Evolutionary conservation across 306 rosid species (phyloP).

Genomic region (Trifolium dubium): DNA sequence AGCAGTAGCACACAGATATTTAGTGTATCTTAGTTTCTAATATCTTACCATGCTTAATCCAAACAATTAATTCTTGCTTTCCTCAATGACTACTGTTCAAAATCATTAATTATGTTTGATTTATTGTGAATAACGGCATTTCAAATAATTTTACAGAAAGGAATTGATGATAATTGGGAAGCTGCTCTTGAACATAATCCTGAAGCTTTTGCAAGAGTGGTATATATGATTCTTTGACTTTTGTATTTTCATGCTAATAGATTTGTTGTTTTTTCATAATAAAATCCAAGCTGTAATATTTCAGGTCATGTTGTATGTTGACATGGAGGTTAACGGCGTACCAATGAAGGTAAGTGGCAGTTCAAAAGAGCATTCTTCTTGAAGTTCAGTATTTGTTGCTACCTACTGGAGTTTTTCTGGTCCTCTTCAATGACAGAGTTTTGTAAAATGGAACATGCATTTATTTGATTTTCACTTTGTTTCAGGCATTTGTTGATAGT

Average conservation of each 20-base stretch:
- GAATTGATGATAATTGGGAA: constrained; percentile 98
- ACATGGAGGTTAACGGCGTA: constrained; percentile 97
- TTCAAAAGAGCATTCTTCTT: constrained; percentile 33
- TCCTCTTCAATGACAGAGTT: constrained; percentile 1
- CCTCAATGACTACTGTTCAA: neutral
- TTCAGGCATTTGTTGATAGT: constrained; percentile 98
- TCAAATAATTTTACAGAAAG: constrained; percentile 65
- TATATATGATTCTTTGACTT: constrained; percentile 47
- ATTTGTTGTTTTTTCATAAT: neutral
- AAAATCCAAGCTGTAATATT: constrained; percentile 33
- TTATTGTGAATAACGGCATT: constrained; percentile 30
- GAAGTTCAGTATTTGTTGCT: constrained; percentile 18
- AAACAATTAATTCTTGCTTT: constrained; percentile 18
- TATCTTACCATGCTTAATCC: neutral
- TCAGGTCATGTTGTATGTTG: constrained; percentile 96
- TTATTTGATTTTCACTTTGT: constrained; percentile 35
- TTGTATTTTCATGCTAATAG: constrained; percentile 3
- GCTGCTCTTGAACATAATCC: constrained; percentile 97
- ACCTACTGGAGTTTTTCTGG: neutral
- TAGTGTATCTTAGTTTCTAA: constrained; percentile 11
- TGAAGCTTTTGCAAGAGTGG: constrained; percentile 99
- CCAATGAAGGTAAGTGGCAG: constrained; percentile 76
- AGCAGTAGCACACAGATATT: neutral
- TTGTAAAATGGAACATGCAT: constrained; percentile 20
- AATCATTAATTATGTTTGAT: constrained; percentile 9